Evolutionary conservation across 345 rosid genomes (phyloP).

Genomic region (Populus alba): DNA sequence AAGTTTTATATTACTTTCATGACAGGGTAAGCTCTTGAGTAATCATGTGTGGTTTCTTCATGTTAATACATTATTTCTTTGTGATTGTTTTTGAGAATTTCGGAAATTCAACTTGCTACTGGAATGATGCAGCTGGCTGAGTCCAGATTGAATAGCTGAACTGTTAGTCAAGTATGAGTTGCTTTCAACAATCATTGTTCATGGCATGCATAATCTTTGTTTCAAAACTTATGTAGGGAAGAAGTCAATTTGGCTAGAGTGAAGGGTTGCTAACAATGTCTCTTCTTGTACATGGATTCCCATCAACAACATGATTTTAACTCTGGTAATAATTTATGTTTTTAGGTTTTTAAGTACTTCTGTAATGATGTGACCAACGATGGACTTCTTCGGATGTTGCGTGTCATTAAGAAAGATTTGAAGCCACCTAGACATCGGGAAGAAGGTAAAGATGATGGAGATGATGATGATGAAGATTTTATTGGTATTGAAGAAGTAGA

Average conservation of each 20-base stretch:
- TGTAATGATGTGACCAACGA: constrained; percentile 70
- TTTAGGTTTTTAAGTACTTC: constrained; percentile 86
- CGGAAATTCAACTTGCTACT: background rate
- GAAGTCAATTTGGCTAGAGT: background rate
- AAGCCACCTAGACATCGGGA: constrained; percentile 81
- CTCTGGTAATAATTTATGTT: background rate
- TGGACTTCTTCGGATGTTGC: constrained; percentile 77
- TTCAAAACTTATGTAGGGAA: background rate
- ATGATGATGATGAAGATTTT: constrained; percentile 67
- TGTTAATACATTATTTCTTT: background rate
- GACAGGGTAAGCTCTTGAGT: background rate
- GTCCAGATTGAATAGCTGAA: background rate
- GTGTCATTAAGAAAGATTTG: constrained; percentile 81
- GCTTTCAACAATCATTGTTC: background rate
- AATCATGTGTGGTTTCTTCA: background rate
- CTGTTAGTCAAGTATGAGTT: background rate
- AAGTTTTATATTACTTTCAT: background rate
- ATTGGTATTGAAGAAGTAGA: constrained; percentile 88
- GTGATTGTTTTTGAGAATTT: background rate
- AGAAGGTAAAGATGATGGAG: constrained; percentile 54
- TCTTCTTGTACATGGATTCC: background rate
- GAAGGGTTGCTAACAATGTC: background rate
- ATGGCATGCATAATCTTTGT: background rate
- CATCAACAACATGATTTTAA: background rate
- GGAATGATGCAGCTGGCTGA: background rate